Conservation (phyloP, 192 early-diverging fungal genomes). For the Pilaira anomala region DNA sequence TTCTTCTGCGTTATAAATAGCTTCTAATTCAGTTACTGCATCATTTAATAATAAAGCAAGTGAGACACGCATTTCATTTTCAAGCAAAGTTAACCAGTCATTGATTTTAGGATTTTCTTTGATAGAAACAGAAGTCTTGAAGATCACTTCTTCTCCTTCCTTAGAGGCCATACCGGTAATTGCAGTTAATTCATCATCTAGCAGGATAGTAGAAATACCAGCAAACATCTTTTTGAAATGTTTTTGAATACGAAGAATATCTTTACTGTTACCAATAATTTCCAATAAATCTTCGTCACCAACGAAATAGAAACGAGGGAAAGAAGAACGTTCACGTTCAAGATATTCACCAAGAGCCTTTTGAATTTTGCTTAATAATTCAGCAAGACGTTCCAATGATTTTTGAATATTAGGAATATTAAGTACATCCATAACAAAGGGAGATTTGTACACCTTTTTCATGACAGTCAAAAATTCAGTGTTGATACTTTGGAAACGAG, state of each 20-base stretch:
- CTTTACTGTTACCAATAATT: constrained; percentile 98
- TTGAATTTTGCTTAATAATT: constrained; percentile 93
- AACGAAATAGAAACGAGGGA: constrained; percentile 99
- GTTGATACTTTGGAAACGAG: constrained; percentile 96
- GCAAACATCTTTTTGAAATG: constrained; percentile 99
- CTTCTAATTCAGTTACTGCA: constrained; percentile 65
- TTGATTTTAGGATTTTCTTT: constrained; percentile 89
- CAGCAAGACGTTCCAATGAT: constrained; percentile 89
- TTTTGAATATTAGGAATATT: constrained; percentile 93
- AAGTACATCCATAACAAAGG: constrained; percentile 93
- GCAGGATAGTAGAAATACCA: constrained; percentile 80
- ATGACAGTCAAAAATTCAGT: constrained; percentile 96
- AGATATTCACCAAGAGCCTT: constrained; percentile 98
- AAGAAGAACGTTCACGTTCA: constrained; percentile 92
- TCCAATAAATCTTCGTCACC: constrained; percentile 99
- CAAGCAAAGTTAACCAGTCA: constrained; percentile 93
- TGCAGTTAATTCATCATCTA: constrained; percentile 71
- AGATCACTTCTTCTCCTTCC: constrained; percentile 87
- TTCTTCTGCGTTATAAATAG: constrained; percentile 53
- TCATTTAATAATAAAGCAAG: constrained; percentile 75
- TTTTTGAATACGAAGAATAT: constrained; percentile 92
- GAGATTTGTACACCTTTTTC: constrained; percentile 99
- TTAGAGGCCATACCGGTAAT: constrained; percentile 86
- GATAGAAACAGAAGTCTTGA: constrained; percentile 77
- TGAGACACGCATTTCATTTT: constrained; percentile 90